Percentiles rank a stretch among this genome's conserved stretches.
Conservation (phyloP, 495 filamentous ascomycete genomes). For the Aspergillus wentii region DNA sequence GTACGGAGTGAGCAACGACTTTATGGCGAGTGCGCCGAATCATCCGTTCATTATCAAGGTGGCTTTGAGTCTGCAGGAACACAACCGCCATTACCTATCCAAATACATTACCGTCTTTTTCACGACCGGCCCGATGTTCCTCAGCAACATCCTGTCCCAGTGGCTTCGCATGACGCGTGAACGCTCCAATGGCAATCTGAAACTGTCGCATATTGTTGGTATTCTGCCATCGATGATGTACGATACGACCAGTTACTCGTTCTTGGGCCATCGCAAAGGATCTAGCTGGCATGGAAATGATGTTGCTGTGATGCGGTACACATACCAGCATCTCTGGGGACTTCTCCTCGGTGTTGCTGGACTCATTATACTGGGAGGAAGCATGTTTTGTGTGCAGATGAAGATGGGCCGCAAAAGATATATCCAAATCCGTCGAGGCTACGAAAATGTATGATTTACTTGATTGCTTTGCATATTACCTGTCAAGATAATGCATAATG, state of each 20-base stretch:
- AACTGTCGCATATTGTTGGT: background rate
- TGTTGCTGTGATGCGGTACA: background rate
- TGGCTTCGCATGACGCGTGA: background rate
- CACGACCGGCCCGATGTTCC: constrained; percentile 2
- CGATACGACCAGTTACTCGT: background rate
- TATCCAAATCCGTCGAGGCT: too few relatives aligned
- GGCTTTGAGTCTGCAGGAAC: background rate
- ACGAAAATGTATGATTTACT: too few relatives aligned
- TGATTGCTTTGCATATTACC: too few relatives aligned
- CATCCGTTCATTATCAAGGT: constrained; percentile 3
- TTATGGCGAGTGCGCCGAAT: constrained; percentile 2
- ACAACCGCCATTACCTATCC: background rate
- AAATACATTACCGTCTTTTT: constrained; percentile 5
- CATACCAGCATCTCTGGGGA: too few relatives aligned
- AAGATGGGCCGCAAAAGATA: too few relatives aligned
- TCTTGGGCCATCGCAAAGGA: background rate
- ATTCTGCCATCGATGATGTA: constrained; percentile 1
- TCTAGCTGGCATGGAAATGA: constrained; percentile 2
- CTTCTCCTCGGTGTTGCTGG: too few relatives aligned
- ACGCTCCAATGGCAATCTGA: background rate
- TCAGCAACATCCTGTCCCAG: background rate
- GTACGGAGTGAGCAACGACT: constrained; percentile 2
- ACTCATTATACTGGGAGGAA: too few relatives aligned
- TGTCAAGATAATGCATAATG: too few relatives aligned
- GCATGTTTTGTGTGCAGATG: too few relatives aligned